phyloP scores from a whole-genome alignment of 106 monocot species.

The Platanthera zijinensis region DNA sequence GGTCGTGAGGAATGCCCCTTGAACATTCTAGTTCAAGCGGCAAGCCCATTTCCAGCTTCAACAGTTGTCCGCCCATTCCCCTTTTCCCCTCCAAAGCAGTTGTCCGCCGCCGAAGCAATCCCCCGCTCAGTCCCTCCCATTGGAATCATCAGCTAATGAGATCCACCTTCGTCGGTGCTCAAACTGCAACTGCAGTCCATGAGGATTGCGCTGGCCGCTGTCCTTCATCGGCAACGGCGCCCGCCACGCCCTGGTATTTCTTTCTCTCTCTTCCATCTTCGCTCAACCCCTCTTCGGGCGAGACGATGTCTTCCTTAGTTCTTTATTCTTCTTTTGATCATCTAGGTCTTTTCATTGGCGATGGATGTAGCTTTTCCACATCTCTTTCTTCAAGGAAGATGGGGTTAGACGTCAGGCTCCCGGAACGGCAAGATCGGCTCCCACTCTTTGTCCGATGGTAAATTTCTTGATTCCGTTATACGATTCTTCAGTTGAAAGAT shows the following conservation, averaged over 20 bases:
- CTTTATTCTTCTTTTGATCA: background rate
- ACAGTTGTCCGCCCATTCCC: background rate
- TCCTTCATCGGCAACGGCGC: background rate
- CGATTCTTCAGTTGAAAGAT: background rate
- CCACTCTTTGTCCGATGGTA: background rate
- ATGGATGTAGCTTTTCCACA: background rate
- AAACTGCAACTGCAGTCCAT: conserved; percentile 1
- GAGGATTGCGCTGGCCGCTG: conserved; percentile 7
- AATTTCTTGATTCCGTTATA: background rate
- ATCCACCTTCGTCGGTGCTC: background rate
- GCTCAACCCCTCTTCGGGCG: background rate
- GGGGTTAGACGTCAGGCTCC: background rate
- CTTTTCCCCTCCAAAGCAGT: background rate
- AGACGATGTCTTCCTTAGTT: background rate
- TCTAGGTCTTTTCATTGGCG: background rate
- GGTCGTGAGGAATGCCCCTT: no score
- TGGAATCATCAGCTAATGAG: background rate
- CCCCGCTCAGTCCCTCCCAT: background rate
- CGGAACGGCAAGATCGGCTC: background rate
- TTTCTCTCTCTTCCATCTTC: background rate
- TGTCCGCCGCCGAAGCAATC: no score
- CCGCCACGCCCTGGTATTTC: background rate
- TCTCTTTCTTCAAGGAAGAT: background rate
- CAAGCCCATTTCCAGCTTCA: no score
- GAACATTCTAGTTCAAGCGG: no score